phyloP scores from a whole-genome alignment of 163 green algal genomes.

The Chloromonas sp. region DNA sequence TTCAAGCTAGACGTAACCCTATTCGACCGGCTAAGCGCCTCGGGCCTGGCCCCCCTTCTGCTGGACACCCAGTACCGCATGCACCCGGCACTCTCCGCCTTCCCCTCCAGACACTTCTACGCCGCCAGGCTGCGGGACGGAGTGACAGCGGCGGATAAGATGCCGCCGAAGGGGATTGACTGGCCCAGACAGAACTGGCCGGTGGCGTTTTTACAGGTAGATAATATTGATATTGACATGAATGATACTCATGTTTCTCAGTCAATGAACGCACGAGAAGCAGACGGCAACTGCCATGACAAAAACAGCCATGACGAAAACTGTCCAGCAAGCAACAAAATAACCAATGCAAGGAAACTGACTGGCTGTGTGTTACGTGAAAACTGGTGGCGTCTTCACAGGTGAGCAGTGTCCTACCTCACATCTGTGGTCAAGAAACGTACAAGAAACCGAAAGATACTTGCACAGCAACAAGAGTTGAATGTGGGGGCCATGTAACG shows the following conservation, averaged over 20 bases:
- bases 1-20: constrained; percentile 57
- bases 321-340: too few relatives aligned
- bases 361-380: background rate
- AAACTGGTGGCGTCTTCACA: background rate
- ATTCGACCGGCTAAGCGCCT: constrained; percentile 50
- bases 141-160: constrained; percentile 16
- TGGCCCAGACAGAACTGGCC: background rate
- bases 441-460: too few relatives aligned
- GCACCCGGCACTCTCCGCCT: constrained; percentile 86
- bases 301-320: too few relatives aligned
- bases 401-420: background rate
- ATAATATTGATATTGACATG: background rate
- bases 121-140: constrained; percentile 43
- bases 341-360: background rate
- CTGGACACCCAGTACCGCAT: constrained; percentile 91
- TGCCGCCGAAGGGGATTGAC: background rate
- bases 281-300: too few relatives aligned
- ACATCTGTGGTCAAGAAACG: too few relatives aligned
- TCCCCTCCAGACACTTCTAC: constrained; percentile 86
- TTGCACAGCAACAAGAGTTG: background rate
- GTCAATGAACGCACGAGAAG: too few relatives aligned
- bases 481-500: background rate
- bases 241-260: background rate
- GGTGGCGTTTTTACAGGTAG: background rate
- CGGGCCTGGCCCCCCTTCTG: constrained; percentile 14